phyloP scores from a whole-genome alignment of 257 asterid genomes.

The Leonotis leonurus region DNA sequence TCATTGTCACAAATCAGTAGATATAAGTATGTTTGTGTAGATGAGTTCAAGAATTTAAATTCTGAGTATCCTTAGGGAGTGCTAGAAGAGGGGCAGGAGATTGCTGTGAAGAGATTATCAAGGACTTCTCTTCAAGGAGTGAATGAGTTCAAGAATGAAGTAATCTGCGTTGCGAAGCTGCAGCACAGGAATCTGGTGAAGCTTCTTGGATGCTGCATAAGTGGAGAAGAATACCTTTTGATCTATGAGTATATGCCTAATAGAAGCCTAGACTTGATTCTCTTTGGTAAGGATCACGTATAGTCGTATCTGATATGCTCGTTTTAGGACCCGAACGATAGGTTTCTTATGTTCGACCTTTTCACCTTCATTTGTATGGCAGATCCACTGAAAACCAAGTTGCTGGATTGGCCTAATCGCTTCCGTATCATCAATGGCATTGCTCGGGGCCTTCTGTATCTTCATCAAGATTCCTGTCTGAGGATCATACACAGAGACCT shows the following conservation, averaged over 20 bases:
- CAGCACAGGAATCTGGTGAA: constrained; percentile 17
- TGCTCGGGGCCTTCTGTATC: constrained; percentile 17
- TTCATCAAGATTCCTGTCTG: constrained; percentile 15
- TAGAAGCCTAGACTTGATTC: constrained; percentile 12
- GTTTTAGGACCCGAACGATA: background rate
- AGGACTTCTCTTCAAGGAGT: constrained; percentile 14
- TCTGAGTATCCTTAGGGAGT: background rate
- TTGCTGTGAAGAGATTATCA: constrained; percentile 14
- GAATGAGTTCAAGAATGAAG: constrained; percentile 13
- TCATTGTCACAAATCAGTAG: too few species aligned
- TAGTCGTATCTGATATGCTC: too few species aligned
- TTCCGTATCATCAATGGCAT: constrained; percentile 6
- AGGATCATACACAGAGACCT: constrained; percentile 17
- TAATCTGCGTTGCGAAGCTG: constrained; percentile 4
- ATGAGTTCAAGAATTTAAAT: background rate
- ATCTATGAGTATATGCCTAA: constrained; percentile 14
- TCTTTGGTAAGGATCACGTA: constrained; percentile 7
- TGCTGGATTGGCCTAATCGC: constrained; percentile 12
- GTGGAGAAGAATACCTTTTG: constrained; percentile 13
- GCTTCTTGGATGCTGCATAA: constrained; percentile 18
- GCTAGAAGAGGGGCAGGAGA: constrained; percentile 12
- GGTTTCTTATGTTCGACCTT: background rate
- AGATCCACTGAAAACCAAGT: constrained; percentile 1
- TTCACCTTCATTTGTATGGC: background rate
- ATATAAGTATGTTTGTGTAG: too few species aligned